A percentile compares a stretch with the other conserved stretches of the same genome.
These are phyloP conservation scores for Melastoma malabathricum DNA, from an alignment of 345 rosid genomes.

Conservation along the genomic window DNA sequence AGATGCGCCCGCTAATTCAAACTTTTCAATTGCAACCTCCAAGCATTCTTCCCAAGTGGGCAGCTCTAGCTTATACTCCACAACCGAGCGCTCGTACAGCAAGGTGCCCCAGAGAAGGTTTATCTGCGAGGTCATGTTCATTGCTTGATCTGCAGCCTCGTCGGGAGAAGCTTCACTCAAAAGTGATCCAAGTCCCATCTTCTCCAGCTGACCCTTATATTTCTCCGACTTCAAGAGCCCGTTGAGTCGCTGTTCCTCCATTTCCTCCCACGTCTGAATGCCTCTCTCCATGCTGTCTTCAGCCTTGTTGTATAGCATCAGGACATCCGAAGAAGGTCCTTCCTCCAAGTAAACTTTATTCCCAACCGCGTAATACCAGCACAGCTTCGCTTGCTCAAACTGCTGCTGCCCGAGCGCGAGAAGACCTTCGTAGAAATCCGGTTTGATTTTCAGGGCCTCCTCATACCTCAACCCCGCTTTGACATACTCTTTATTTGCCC, in stretches of 20 bases:
- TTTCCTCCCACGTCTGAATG: conserved; percentile 98
- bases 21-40: conserved; percentile 95
- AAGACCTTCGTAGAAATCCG: conserved; percentile 83
- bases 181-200: conserved; percentile 54
- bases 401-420: conserved; percentile 95
- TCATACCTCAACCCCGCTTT: conserved; percentile 68
- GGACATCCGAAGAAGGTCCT: conserved; percentile 65
- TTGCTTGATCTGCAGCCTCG: conserved; percentile 68
- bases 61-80: conserved; percentile 72
- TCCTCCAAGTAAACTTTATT: conserved; percentile 33
- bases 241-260: conserved; percentile 69
- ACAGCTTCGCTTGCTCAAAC: conserved; percentile 92
- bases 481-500: conserved; percentile 64
- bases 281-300: conserved; percentile 97
- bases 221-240: conserved; percentile 74
- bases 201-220: conserved; percentile 45
- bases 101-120: conserved; percentile 91
- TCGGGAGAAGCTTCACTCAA: conserved; percentile 51
- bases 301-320: conserved; percentile 87
- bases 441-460: conserved; percentile 67
- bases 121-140: conserved; percentile 83
- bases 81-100: conserved; percentile 89
- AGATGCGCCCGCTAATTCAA: conserved; percentile 97
- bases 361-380: conserved; percentile 78
- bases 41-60: conserved; percentile 98